Evolutionary conservation across 768 basidiomycete genomes (phyloP).

Genomic region (Lentinula raphanica): DNA sequence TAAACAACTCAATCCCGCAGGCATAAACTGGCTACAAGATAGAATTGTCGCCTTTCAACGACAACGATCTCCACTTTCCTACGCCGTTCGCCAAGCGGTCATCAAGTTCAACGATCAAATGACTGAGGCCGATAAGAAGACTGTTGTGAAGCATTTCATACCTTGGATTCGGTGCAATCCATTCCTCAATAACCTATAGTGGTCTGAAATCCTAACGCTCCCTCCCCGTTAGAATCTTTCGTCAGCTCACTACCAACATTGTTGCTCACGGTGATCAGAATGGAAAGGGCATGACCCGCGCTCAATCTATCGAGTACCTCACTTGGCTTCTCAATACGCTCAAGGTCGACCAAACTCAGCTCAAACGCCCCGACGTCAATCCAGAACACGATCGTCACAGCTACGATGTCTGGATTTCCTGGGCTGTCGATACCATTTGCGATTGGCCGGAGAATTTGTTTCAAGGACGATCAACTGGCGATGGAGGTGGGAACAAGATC

Average conservation of each 20-base stretch:
- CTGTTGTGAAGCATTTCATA: background rate
- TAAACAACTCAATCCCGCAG: background rate
- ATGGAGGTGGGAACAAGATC: background rate
- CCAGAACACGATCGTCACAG: background rate
- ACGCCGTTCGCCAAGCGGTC: background rate
- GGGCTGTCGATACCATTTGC: conserved; percentile 1
- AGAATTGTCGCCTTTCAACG: background rate
- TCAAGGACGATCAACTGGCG: background rate
- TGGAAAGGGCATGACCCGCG: background rate
- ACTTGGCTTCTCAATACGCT: background rate
- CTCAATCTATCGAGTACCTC: background rate
- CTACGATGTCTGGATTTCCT: background rate
- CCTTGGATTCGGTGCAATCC: background rate
- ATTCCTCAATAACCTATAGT: background rate
- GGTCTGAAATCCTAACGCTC: too few species aligned
- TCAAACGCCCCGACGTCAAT: background rate
- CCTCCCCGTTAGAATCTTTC: background rate
- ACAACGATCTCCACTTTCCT: background rate
- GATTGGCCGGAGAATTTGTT: conserved; percentile 1
- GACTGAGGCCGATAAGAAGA: background rate
- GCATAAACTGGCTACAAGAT: background rate
- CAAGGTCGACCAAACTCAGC: background rate
- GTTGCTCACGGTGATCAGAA: background rate
- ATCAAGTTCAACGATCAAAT: background rate
- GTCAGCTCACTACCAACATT: background rate